These are phyloP conservation scores for Blastocladiella britannica DNA, from an alignment of 192 early-diverging fungal genomes.

Conservation along the genomic window DNA sequence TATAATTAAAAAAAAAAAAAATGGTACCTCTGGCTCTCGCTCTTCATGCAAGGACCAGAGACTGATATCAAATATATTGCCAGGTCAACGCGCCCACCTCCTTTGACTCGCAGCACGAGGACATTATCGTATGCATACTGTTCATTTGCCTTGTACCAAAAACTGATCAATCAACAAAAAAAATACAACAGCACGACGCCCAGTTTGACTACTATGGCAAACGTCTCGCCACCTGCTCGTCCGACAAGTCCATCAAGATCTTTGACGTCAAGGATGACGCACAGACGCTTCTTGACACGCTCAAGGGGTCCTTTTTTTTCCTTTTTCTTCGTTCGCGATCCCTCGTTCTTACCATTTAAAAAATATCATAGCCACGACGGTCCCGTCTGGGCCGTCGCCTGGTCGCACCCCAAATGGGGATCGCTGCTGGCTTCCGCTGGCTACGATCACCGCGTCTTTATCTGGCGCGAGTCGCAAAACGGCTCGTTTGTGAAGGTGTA, in stretches of 20 bases:
- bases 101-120: constrained; percentile 2
- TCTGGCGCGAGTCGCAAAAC: constrained; percentile 87
- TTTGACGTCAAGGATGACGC: constrained; percentile 69
- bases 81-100: not conserved
- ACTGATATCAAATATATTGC: too few relatives aligned
- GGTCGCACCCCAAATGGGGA: constrained; percentile 98
- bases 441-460: constrained; percentile 84
- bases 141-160: not conserved
- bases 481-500: constrained; percentile 58
- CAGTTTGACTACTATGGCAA: constrained; percentile 69
- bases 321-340: too few relatives aligned
- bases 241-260: constrained; percentile 79
- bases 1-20: too few relatives aligned
- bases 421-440: constrained; percentile 86
- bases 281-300: constrained; percentile 40
- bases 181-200: constrained; percentile 37
- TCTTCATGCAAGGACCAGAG: too few relatives aligned
- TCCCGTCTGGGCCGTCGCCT: constrained; percentile 98
- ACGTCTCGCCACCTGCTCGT: constrained; percentile 91
- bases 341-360: too few relatives aligned
- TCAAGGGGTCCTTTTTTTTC: constrained; percentile 38
- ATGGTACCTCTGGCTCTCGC: too few relatives aligned
- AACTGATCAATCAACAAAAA: not conserved
- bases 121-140: constrained; percentile 1
- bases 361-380: constrained; percentile 88